A percentile compares a stretch with the other conserved stretches of the same genome.
These are phyloP conservation scores for Mycosphaerelloides madeirae DNA, from an alignment of 2,329 filamentous ascomycete species.

Conservation along the genomic window DNA sequence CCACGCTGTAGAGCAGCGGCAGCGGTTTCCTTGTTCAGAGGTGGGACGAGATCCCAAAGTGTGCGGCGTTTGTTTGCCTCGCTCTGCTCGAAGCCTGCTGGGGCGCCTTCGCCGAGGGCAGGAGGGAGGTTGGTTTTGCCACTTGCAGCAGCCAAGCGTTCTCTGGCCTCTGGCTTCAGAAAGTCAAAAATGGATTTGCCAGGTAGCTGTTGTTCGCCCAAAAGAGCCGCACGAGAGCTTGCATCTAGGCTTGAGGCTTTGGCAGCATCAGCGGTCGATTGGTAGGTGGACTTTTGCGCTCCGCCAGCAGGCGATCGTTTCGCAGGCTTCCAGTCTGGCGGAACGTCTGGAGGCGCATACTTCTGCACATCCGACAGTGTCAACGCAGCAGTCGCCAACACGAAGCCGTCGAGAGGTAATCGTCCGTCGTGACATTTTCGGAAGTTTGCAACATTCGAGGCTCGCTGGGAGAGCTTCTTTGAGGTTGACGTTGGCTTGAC, in stretches of 20 bases:
- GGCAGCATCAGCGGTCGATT: conserved; percentile 71
- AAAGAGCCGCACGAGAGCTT: conserved; percentile 67
- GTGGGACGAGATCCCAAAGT: conserved; percentile 45
- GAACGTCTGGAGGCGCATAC: conserved; percentile 64
- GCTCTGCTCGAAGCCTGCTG: conserved; percentile 58
- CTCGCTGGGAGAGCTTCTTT: conserved; percentile 48
- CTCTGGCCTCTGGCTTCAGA: conserved; percentile 70
- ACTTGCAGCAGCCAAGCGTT: conserved; percentile 69
- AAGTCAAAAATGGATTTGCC: conserved; percentile 97
- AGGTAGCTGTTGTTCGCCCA: conserved; percentile 76
- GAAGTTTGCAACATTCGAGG: conserved; percentile 43
- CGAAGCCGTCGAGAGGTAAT: conserved; percentile 73
- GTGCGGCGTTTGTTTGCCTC: conserved; percentile 60
- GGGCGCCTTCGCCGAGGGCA: conserved; percentile 67
- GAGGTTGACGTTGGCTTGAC: conserved; percentile 66
- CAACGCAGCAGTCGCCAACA: conserved; percentile 53
- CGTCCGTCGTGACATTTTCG: conserved; percentile 79
- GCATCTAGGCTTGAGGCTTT: conserved; percentile 72
- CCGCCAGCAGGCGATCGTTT: conserved; percentile 32
- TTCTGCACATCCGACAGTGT: conserved; percentile 43
- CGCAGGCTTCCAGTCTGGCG: conserved; percentile 67
- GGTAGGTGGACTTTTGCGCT: conserved; percentile 40
- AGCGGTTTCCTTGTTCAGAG: conserved; percentile 40
- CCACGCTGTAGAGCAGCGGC: conserved; percentile 44
- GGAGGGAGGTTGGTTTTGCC: conserved; percentile 73